Evolutionary conservation across 2,329 filamentous ascomycete genomes (phyloP), one percentile per base, ranked within the genome.

Genomic region (Thielaviopsis punctulata): DNA sequence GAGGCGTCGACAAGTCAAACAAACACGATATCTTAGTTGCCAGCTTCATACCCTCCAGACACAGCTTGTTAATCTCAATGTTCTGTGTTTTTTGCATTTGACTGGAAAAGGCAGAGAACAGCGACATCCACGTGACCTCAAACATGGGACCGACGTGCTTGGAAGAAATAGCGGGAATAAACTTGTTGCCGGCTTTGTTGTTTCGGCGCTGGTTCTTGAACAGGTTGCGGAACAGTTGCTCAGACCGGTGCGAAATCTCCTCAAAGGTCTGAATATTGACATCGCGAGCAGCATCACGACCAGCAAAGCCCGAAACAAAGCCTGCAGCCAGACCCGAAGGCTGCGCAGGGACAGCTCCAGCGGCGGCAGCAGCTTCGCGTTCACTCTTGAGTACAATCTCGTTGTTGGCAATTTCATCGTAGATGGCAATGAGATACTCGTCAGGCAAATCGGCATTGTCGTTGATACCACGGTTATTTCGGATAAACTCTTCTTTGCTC

Each of bases 131-230:
- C 0, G 88, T 93, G 22, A 95, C 88, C 60, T 95, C 89, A 62
- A 98, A 96, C 92, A 98, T 98, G 0, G 92, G 88, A 0, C 92
- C 92, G 48, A 95, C 85, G 64, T 98, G 92, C 60, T 87, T 90
- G 64, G 87, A 89, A 0, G 89, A 96, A 1, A 87, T 92, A 3
- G 92, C 92, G 1, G 87, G 85, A 52, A 98, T 93, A 65, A 92
- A 98, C 71, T 80, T 67, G 73, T 82, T 60, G 65, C 80, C 68
- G 63, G 76, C 64, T 58, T 84, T 83, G 1, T 86, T 80, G 55
- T 86, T 92, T 60, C 80, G 82, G 48, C 86, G 81, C 65, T 98
- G 92, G 49, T 86, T 89, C 60, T 87, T 83, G 63, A 96, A 86
- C 33, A 98, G 72, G 54, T 86, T 90, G 64, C 94, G 93, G 72